Conservation (phyloP, 2,329 filamentous ascomycete species). For the Pyrenochaeta sp. region DNA sequence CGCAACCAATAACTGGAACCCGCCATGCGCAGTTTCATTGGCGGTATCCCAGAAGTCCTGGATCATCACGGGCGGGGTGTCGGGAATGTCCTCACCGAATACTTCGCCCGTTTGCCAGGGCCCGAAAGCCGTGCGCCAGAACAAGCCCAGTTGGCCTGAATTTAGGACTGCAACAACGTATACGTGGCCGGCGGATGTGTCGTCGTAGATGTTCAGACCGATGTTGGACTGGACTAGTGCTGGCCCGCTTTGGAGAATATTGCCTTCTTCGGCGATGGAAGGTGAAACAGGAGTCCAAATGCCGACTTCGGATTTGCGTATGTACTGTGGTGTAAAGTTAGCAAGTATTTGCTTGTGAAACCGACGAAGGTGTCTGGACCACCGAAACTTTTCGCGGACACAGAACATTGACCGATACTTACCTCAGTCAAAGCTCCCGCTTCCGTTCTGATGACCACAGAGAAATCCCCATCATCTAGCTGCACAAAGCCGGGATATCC, state of each 20-base stretch:
- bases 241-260: not conserved
- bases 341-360: too few relatives aligned
- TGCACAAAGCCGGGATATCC: not conserved
- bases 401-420: too few relatives aligned
- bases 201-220: not conserved
- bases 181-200: conserved; percentile 1
- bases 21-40: conserved; percentile 1
- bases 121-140: not conserved
- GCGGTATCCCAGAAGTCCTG: conserved; percentile 4
- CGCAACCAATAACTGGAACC: conserved; percentile 9
- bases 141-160: not conserved
- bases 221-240: not conserved
- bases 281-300: not conserved
- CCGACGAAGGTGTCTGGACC: too few relatives aligned
- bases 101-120: conserved; percentile 2
- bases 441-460: not conserved
- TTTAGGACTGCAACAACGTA: conserved; percentile 5
- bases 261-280: not conserved
- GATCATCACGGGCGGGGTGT: conserved; percentile 11
- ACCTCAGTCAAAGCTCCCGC: not conserved
- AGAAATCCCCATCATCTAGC: not conserved
- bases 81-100: conserved; percentile 1
- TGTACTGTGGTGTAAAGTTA: not conserved
- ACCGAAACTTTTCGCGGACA: too few relatives aligned
- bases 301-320: not conserved